Conservation (phyloP, 352 stramenopile species). For the Pythium sp. region DNA sequence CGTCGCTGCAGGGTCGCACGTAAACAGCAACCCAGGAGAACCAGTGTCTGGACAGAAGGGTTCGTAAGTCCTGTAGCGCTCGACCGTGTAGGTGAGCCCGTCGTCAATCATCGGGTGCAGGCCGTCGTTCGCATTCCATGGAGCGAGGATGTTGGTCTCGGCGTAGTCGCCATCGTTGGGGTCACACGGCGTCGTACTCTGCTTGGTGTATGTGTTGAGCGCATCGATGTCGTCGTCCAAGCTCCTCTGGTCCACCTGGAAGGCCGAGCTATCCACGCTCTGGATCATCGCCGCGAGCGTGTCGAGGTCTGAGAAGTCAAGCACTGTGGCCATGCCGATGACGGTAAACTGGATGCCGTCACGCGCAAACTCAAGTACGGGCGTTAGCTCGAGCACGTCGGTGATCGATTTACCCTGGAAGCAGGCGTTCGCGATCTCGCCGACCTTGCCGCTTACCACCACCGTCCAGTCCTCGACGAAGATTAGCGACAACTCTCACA, state of each 20-base stretch:
- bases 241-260: slow-evolving; percentile 13
- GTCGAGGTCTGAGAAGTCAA: slow-evolving; percentile 47
- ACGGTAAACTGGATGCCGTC: slow-evolving; percentile 51
- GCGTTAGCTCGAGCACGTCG: slow-evolving; percentile 50
- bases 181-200: slow-evolving; percentile 11
- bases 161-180: slow-evolving; percentile 27
- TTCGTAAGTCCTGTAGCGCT: slow-evolving; percentile 16
- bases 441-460: slow-evolving; percentile 34
- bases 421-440: slow-evolving; percentile 46
- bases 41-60: neutral
- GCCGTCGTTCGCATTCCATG: slow-evolving; percentile 29
- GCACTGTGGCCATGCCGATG: slow-evolving; percentile 25
- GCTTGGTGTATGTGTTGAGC: slow-evolving; percentile 33
- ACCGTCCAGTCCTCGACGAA: slow-evolving; percentile 54
- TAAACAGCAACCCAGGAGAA: neutral
- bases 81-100: slow-evolving; percentile 17
- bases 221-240: neutral
- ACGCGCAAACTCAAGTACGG: slow-evolving; percentile 41
- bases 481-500: slow-evolving; percentile 51
- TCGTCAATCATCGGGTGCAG: neutral
- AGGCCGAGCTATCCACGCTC: slow-evolving; percentile 20
- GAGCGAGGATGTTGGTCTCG: slow-evolving; percentile 26
- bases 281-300: slow-evolving; percentile 26
- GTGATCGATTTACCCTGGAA: slow-evolving; percentile 46
- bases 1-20: neutral